These are phyloP conservation scores for Thalassiosira mediterranea DNA, from an alignment of 352 stramenopile genomes.

Conservation along the genomic window DNA sequence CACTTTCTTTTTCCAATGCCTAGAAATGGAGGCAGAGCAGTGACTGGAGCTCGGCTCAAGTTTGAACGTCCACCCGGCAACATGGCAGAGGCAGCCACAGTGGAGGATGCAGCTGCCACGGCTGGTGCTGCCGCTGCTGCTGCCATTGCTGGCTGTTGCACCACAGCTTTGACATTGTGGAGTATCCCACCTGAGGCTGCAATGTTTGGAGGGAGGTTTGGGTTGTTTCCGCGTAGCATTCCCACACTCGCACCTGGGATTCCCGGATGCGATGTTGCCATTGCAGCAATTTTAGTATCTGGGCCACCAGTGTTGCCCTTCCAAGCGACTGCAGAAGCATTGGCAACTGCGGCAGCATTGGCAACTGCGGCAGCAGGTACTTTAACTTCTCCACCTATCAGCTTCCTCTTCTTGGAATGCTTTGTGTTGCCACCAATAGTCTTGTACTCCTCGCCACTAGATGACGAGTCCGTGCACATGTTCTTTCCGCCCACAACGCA, in stretches of 20 bases:
- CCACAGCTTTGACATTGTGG: conserved; percentile 61
- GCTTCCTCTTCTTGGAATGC: conserved; percentile 11
- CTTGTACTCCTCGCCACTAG: conserved; percentile 55
- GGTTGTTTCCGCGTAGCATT: background rate
- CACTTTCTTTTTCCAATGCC: conserved; percentile 69
- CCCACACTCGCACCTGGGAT: background rate
- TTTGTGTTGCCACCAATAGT: background rate
- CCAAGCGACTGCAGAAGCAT: too few relatives aligned
- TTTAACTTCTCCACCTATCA: background rate
- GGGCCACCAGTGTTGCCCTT: conserved; percentile 7
- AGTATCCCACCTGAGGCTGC: conserved; percentile 70
- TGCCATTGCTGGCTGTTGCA: background rate
- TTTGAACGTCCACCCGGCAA: conserved; percentile 42
- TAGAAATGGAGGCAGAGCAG: conserved; percentile 70
- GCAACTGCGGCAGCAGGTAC: conserved; percentile 10
- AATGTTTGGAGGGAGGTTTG: conserved; percentile 72
- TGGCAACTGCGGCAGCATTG: conserved; percentile 2
- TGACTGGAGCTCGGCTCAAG: conserved; percentile 60
- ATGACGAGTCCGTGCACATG: conserved; percentile 69
- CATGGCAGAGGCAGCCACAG: background rate
- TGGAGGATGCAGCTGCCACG: background rate
- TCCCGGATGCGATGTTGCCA: conserved; percentile 1
- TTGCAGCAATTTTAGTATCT: conserved; percentile 9
- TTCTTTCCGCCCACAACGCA: conserved; percentile 55
- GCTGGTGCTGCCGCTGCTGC: background rate